These are phyloP conservation scores for Penicillium griseofulvum DNA, from an alignment of 2,329 filamentous ascomycete genomes.

Conservation along the genomic window DNA sequence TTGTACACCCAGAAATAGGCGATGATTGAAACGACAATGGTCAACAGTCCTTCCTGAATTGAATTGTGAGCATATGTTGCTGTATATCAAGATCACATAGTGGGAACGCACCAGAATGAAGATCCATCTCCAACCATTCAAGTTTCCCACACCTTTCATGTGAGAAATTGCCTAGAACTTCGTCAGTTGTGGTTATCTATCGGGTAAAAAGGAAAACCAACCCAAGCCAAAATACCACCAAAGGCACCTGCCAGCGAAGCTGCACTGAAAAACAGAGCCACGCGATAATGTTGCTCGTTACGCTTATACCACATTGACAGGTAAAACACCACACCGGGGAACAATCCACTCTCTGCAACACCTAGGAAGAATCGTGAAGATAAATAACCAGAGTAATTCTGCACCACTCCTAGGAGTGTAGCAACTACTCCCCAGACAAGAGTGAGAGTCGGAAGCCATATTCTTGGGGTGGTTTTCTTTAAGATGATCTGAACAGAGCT, in stretches of 20 bases:
- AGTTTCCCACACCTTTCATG: slow-evolving; percentile 47
- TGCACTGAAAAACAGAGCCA: slow-evolving; percentile 58
- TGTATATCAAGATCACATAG: not conserved
- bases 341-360: slow-evolving; percentile 53
- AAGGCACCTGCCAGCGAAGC: slow-evolving; percentile 60
- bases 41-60: slow-evolving; percentile 64
- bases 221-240: slow-evolving; percentile 58
- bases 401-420: slow-evolving; percentile 49
- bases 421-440: slow-evolving; percentile 52
- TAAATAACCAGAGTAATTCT: slow-evolving; percentile 50
- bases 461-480: slow-evolving; percentile 38
- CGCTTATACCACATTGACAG: slow-evolving; percentile 62
- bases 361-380: slow-evolving; percentile 53
- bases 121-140: slow-evolving; percentile 62
- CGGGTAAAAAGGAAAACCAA: slow-evolving; percentile 9
- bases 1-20: slow-evolving; percentile 45
- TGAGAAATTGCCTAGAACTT: slow-evolving; percentile 46
- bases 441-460: slow-evolving; percentile 44
- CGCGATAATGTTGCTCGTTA: slow-evolving; percentile 8
- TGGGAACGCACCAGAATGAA: slow-evolving; percentile 54
- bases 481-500: slow-evolving; percentile 26
- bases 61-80: not conserved
- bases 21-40: slow-evolving; percentile 53
- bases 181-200: slow-evolving; percentile 14
- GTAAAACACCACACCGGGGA: slow-evolving; percentile 57